Base-by-base conservation (phyloP, 2,329 filamentous ascomycete species). In the Pseudogymnoascus sp. region DNA sequence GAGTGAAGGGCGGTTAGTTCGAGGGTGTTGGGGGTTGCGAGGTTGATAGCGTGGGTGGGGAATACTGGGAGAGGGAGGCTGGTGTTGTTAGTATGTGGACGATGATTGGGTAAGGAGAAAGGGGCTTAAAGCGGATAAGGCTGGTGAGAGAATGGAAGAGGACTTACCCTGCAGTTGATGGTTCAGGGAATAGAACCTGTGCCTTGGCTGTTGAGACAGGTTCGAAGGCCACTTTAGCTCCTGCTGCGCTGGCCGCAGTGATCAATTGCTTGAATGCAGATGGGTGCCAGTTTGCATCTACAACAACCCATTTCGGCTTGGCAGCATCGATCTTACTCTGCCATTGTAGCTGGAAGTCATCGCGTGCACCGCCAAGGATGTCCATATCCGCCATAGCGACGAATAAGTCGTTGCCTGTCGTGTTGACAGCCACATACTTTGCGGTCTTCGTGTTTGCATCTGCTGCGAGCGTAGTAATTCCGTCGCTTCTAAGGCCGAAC, bases 311-410 rank as follows among this genome's bases (percentile, higher is more conserved):
- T 65, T 83, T 84, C n/a, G 87, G 90, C 68, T 78, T 80, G 11
- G 81, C 77, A 2, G 77, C 74, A 11, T 77, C 73, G 6, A 91
- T 76, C 28, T 84, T 77, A 1, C 84, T 80, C 59, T 81, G 80
- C 86, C 88, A 91, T 66, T 82, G 77, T 7, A 78, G 72, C 0
- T 80, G 74, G 65, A 83, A 81, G 0, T 79, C 78, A 64, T 82
- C 76, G 14, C 76, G 71, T n/a, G 85, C 82, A 58, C 66, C 67
- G 16, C 74, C 70, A 49, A 81, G 77, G 58, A 79, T 75, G 35
- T 77, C 71, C 92, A 97, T 97, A 72, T 97, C 94, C 4, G 93
- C 92, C 91, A 97, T 96, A 52, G 92, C 93, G 66, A 97, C 76
- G n/a, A 92, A 82, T 2, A 99, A 83, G 66, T 92, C 89, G 73